Evolutionary conservation across 768 basidiomycete species (phyloP), one percentile per base, ranked within the genome.

Genomic region (Leucosporidium yakuticum): DNA sequence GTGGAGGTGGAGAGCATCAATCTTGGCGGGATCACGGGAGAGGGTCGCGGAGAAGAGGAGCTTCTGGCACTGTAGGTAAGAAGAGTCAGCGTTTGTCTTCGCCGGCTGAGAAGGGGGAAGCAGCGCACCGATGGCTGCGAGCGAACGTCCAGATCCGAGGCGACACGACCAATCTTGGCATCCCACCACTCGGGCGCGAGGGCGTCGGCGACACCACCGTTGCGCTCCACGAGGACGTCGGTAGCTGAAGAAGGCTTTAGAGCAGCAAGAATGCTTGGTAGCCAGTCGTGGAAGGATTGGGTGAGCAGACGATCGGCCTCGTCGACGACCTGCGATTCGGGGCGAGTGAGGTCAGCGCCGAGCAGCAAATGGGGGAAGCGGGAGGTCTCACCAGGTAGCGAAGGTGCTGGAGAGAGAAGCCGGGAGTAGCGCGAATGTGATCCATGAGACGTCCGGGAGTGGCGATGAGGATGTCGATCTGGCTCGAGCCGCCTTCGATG

Each of bases 281-380:
- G 81, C 95, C 94, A 99, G 77, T 91, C 90, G 78, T 98, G 93
- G 80, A 96, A 98, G 1, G 91, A 91, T 77, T 97, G 93, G 15
- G 89, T 88, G 14, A 99, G 83, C 0, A 99, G 83, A n/a, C 93
- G 85, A 77, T 99, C 96, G 0, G 96, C 96, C 80, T 99, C 96
- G 78, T 99, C 96, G 64, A 99, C 91, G 34, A 98, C 87, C 92
- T 95, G 66, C 15, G 27, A 47, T n/a, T 4, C 15, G 7, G 25
- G 17, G 36, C 39, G 14, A 14, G 15, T 20, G 6, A 17, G 12
- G 34, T 21, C 19, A 49, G 47, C 36, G 23, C 19, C 3, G 21
- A n/a, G 27, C 29, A 11, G 6, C 15, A n/a, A 50, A 25, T 20
- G 32, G n/a, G 44, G 15, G 47, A 7, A 44, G n/a, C 12, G 25